Conservation (phyloP, 2,329 filamentous ascomycete genomes). For the Shiraia sp. region DNA sequence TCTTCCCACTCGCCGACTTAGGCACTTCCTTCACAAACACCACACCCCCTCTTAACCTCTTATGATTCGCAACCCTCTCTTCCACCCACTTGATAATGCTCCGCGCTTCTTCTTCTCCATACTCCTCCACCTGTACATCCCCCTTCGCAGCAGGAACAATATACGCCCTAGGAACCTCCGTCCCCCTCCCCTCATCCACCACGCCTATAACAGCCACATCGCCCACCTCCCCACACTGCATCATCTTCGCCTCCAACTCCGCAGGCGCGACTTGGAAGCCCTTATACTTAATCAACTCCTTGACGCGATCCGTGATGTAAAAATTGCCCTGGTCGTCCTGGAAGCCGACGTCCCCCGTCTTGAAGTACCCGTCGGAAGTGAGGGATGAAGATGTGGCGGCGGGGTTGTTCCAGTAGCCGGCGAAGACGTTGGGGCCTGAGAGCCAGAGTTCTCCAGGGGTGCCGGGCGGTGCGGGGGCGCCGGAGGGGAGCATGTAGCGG, state of each 20-base stretch:
- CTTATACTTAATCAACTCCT: conserved; percentile 40
- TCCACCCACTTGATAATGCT: conserved; percentile 23
- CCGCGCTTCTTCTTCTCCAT: conserved; percentile 17
- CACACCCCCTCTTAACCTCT: conserved; percentile 36
- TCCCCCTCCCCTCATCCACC: conserved; percentile 29
- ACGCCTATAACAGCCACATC: conserved; percentile 35
- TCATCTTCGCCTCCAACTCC: conserved; percentile 32
- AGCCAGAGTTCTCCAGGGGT: conserved; percentile 65
- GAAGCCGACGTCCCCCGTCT: conserved; percentile 36
- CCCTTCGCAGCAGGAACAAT: conserved; percentile 23
- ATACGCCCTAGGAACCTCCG: conserved; percentile 34
- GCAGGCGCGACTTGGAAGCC: conserved; percentile 36
- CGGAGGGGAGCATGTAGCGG: conserved; percentile 69
- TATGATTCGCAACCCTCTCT: conserved; percentile 32
- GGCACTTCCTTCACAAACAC: conserved; percentile 53
- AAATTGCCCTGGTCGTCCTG: conserved; percentile 31
- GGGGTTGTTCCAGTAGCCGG: conserved; percentile 74
- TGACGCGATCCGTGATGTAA: conserved; percentile 37
- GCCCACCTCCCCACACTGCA: conserved; percentile 26
- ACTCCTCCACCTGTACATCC: not conserved
- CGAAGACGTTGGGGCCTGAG: conserved; percentile 77
- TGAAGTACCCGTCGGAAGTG: conserved; percentile 67
- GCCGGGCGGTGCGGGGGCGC: conserved; percentile 62
- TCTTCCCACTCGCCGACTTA: conserved; percentile 54
- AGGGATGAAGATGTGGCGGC: conserved; percentile 71